These are phyloP conservation scores for Bryum argenteum DNA, from an alignment of 225 moss, liverwort and hornwort species.

Conservation along the genomic window DNA sequence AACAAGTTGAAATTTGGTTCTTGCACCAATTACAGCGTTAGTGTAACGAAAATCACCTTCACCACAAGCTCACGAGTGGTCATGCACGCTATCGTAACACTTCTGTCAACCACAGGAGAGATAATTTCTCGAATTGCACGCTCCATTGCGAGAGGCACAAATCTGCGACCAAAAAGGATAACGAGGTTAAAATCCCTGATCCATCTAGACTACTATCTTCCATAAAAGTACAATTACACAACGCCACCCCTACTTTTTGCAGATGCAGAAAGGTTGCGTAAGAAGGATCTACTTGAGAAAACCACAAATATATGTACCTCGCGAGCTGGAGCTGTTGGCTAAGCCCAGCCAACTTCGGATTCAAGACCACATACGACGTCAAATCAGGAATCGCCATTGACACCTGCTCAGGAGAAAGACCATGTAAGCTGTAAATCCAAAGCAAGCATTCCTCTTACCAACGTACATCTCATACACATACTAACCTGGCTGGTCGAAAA, in stretches of 20 bases:
- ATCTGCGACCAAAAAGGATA: slow-evolving; percentile 47
- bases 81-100: slow-evolving; percentile 94
- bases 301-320: slow-evolving; percentile 45
- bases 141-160: slow-evolving; percentile 95
- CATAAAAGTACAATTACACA: not conserved
- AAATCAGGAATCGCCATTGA: slow-evolving; percentile 88
- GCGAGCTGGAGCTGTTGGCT: slow-evolving; percentile 80
- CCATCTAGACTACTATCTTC: not conserved
- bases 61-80: slow-evolving; percentile 94
- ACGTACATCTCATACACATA: slow-evolving; percentile 10
- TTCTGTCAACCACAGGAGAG: slow-evolving; percentile 88
- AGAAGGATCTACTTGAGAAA: slow-evolving; percentile 9
- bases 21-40: not conserved
- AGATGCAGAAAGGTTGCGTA: not conserved
- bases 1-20: not conserved
- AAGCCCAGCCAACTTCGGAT: slow-evolving; percentile 78
- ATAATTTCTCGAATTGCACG: slow-evolving; percentile 92
- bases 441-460: slow-evolving; percentile 10
- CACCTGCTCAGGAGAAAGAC: slow-evolving; percentile 47
- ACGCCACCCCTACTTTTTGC: not conserved
- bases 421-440: not conserved
- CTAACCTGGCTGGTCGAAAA: slow-evolving; percentile 78
- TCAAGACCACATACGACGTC: slow-evolving; percentile 77
- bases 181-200: slow-evolving; percentile 9
- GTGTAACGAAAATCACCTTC: slow-evolving; percentile 53